Evolutionary conservation across 129 eudicot species (phyloP).

Genomic region (Gnaphalium uliginosum): DNA sequence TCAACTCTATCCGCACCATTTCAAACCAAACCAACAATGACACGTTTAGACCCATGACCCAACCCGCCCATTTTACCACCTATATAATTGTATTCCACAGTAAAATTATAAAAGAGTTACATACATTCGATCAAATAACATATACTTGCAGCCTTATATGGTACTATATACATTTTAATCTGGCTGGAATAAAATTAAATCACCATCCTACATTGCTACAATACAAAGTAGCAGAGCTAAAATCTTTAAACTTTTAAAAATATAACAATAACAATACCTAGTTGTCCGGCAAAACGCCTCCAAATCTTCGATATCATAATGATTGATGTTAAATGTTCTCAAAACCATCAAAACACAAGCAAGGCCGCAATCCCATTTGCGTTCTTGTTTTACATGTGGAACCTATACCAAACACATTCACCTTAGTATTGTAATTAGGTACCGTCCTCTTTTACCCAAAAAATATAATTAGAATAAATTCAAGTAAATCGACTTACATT

Average conservation of each 20-base stretch:
- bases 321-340: constrained; percentile 49
- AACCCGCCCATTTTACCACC: neutral
- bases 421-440: neutral
- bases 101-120: neutral
- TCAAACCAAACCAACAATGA: neutral
- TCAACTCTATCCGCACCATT: neutral
- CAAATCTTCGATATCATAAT: constrained; percentile 51
- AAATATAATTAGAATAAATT: neutral
- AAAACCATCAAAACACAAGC: constrained; percentile 91
- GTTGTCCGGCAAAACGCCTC: constrained; percentile 65
- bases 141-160: constrained; percentile 1
- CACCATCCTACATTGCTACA: neutral
- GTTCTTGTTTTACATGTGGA: constrained; percentile 74
- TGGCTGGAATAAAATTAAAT: neutral
- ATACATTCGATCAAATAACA: neutral
- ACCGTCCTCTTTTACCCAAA: no score
- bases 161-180: neutral
- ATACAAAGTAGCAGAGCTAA: neutral
- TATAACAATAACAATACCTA: constrained; percentile 44
- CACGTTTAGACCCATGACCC: neutral
- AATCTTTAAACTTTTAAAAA: neutral
- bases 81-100: neutral
- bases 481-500: constrained; percentile 48
- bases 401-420: constrained; percentile 45
- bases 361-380: constrained; percentile 95